Conservation (phyloP, 2,329 filamentous ascomycete species). For the Sclerotinia subarctica region DNA sequence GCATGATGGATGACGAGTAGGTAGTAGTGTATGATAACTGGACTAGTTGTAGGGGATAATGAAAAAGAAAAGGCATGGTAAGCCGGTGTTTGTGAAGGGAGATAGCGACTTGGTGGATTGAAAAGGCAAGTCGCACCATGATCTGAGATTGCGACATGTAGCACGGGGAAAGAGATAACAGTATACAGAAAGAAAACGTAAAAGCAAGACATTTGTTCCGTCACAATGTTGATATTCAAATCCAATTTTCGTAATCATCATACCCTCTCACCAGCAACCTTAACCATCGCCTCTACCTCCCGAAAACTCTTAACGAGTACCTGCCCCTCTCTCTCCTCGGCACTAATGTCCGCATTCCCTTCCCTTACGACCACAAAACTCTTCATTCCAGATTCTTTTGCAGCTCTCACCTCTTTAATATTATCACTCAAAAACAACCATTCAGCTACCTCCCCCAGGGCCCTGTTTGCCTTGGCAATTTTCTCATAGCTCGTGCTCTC, state of each 20-base stretch:
- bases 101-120: neutral
- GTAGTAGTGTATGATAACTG: neutral
- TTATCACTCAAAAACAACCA: constrained; percentile 85
- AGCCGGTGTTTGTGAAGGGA: too few species aligned
- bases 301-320: constrained; percentile 35
- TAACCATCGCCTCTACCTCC: constrained; percentile 17
- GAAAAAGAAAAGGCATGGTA: neutral
- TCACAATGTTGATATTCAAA: neutral
- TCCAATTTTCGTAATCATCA: neutral
- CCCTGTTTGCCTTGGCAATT: constrained; percentile 29
- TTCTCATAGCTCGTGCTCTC: constrained; percentile 61
- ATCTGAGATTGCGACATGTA: neutral
- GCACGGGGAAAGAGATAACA: neutral
- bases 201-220: neutral
- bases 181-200: neutral
- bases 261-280: neutral
- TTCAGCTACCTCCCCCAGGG: constrained; percentile 47
- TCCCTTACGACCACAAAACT: constrained; percentile 61
- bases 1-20: neutral
- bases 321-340: constrained; percentile 42
- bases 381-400: constrained; percentile 60
- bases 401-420: constrained; percentile 64
- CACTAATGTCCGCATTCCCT: constrained; percentile 64
- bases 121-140: neutral
- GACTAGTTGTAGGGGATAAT: neutral